phyloP scores from a whole-genome alignment of 495 filamentous ascomycete genomes.

The Cercophora scortea region DNA sequence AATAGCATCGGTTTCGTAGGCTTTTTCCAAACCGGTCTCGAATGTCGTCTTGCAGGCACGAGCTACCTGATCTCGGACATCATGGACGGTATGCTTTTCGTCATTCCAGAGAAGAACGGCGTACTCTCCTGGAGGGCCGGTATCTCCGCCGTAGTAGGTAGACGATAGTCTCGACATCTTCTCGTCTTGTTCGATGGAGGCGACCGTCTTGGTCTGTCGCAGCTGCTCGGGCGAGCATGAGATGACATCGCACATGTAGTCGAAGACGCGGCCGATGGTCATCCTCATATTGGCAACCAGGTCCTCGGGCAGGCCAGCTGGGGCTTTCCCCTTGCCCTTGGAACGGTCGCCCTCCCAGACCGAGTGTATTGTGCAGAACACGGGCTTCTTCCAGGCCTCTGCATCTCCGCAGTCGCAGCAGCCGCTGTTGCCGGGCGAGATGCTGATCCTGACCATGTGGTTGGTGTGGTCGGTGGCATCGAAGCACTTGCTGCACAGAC shows the following conservation, averaged over 20 bases:
- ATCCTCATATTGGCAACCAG: constrained; percentile 66
- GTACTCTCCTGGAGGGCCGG: constrained; percentile 54
- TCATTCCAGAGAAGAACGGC: constrained; percentile 95
- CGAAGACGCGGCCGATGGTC: constrained; percentile 76
- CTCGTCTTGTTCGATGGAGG: constrained; percentile 76
- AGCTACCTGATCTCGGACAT: constrained; percentile 81
- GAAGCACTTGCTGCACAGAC: constrained; percentile 85
- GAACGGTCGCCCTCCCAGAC: constrained; percentile 42
- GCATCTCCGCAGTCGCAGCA: constrained; percentile 96
- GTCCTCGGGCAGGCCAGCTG: constrained; percentile 56
- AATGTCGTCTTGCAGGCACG: constrained; percentile 72
- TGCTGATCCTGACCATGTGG: constrained; percentile 77
- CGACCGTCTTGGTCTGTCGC: constrained; percentile 70
- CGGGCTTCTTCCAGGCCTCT: constrained; percentile 82
- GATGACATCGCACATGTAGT: constrained; percentile 95
- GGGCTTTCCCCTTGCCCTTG: constrained; percentile 59
- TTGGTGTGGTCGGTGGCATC: constrained; percentile 92
- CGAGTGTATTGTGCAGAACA: constrained; percentile 92
- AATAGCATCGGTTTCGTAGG: constrained; percentile 79
- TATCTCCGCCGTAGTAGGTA: constrained; percentile 61
- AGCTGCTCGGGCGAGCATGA: constrained; percentile 96
- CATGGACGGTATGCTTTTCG: constrained; percentile 93
- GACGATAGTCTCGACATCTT: constrained; percentile 64
- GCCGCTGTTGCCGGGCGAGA: constrained; percentile 83
- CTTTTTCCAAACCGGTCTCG: constrained; percentile 62